Conservation (phyloP, 1,284 basidiomycete species). For the Quambalaria eucalypti region DNA sequence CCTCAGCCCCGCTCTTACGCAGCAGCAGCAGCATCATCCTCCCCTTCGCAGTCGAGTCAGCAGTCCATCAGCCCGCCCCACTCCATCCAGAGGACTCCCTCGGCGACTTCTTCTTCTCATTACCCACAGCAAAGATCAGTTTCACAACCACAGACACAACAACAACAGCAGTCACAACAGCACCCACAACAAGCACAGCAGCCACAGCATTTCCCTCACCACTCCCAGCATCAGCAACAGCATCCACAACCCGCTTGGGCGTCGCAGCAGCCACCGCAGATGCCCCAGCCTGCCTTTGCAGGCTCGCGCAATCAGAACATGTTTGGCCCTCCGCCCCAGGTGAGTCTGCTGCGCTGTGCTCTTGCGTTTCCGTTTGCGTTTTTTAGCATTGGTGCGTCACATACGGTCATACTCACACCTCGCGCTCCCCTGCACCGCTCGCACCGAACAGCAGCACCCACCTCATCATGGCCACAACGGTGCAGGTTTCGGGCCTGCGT, state of each 20-base stretch:
- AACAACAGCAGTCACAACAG: slow-evolving; percentile 1
- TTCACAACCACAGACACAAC: not conserved
- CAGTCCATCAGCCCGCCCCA: not conserved
- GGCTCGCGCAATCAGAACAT: not conserved
- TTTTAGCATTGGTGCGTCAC: too few relatives aligned
- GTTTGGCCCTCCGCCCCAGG: not conserved
- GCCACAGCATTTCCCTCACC: not conserved
- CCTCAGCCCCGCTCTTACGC: slow-evolving; percentile 7
- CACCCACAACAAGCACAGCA: not conserved
- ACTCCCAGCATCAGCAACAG: not conserved
- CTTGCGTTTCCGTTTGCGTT: too few relatives aligned
- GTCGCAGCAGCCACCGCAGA: not conserved
- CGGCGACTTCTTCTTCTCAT: not conserved
- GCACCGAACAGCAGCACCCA: too few relatives aligned
- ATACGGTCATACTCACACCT: too few relatives aligned
- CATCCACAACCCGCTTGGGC: not conserved
- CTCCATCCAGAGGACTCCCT: not conserved
- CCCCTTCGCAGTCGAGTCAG: not conserved
- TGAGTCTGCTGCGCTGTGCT: too few relatives aligned
- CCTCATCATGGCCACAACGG: not conserved
- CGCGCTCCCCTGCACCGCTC: too few relatives aligned
- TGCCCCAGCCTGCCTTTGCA: not conserved
- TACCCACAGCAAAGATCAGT: not conserved
- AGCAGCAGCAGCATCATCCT: not conserved
- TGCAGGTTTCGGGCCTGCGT: not conserved